A percentile compares a stretch with the other conserved stretches of the same genome.
phyloP scores from a whole-genome alignment of 78 protist species.

The Tieghemostelium lacteum region DNA sequence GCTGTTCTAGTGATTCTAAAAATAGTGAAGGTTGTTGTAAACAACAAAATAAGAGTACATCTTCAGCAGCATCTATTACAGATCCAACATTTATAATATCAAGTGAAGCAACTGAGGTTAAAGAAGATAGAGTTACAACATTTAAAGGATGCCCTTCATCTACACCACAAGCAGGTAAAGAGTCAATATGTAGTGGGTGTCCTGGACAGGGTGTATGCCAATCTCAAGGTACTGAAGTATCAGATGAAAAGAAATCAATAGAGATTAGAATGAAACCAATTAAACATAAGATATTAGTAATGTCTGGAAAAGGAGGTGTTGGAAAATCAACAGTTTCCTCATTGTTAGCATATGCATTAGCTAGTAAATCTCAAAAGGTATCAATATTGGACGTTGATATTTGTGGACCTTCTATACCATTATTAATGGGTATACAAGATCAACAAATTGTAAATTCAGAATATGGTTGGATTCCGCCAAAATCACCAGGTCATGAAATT shows the following conservation, averaged over 20 bases:
- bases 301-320: slow-evolving; percentile 99
- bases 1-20: background rate
- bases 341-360: slow-evolving; percentile 18
- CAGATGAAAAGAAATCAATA: slow-evolving; percentile 44
- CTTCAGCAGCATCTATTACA: background rate
- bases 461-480: slow-evolving; percentile 77
- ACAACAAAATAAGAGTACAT: background rate
- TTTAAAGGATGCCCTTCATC: slow-evolving; percentile 69
- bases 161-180: slow-evolving; percentile 87
- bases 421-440: slow-evolving; percentile 87
- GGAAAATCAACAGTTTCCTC: slow-evolving; percentile 61
- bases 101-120: slow-evolving; percentile 37
- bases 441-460: slow-evolving; percentile 68
- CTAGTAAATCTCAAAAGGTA: slow-evolving; percentile 78
- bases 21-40: slow-evolving; percentile 6
- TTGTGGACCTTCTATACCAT: slow-evolving; percentile 98
- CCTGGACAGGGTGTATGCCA: slow-evolving; percentile 93
- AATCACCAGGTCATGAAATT: slow-evolving; percentile 18
- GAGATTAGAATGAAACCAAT: slow-evolving; percentile 59
- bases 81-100: background rate
- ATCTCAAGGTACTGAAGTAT: slow-evolving; percentile 30
- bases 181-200: slow-evolving; percentile 91
- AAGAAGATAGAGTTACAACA: slow-evolving; percentile 26
- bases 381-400: slow-evolving; percentile 98
- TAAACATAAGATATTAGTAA: slow-evolving; percentile 90